A percentile compares a stretch with the other conserved stretches of the same genome.
Evolutionary conservation across 495 filamentous ascomycete genomes (phyloP).

Genomic region (Bombardia bombarda): DNA sequence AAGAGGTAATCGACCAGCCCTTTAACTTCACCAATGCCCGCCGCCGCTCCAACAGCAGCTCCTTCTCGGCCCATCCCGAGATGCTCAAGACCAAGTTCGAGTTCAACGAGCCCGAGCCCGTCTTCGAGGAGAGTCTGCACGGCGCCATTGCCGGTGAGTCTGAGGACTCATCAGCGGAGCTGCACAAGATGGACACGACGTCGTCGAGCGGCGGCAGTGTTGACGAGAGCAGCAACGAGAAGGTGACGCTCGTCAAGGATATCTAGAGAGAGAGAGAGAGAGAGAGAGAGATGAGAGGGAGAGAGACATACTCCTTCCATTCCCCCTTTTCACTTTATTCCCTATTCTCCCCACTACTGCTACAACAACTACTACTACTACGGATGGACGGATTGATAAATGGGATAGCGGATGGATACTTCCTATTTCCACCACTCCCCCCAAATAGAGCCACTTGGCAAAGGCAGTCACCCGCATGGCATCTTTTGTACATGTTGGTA

Average conservation of each 20-base stretch:
- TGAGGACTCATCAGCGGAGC: constrained; percentile 36
- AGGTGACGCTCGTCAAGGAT: constrained; percentile 22
- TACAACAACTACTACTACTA: too few species aligned
- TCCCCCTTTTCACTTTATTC: too few species aligned
- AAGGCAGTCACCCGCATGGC: too few species aligned
- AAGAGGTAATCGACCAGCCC: constrained; percentile 70
- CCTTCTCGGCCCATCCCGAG: constrained; percentile 49
- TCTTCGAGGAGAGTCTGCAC: constrained; percentile 80
- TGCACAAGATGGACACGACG: constrained; percentile 47
- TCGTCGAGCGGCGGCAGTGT: constrained; percentile 35
- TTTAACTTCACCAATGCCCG: constrained; percentile 81
- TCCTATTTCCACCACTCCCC: too few species aligned
- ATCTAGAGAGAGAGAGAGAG: constrained; percentile 13
- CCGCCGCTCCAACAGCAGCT: constrained; percentile 86
- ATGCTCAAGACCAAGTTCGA: constrained; percentile 88
- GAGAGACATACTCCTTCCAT: neutral
- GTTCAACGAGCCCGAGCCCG: constrained; percentile 70
- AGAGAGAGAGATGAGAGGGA: constrained; percentile 6
- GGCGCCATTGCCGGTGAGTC: constrained; percentile 39
- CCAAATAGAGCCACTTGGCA: too few species aligned
- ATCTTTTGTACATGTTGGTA: too few species aligned
- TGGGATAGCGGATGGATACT: too few species aligned
- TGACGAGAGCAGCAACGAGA: constrained; percentile 29
- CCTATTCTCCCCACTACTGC: too few species aligned
- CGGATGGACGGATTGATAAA: too few species aligned